Percentiles rank a stretch among this genome's conserved stretches.
These are phyloP conservation scores for Xylaria sp. DNA, from an alignment of 2,329 filamentous ascomycete species.

Conservation along the genomic window DNA sequence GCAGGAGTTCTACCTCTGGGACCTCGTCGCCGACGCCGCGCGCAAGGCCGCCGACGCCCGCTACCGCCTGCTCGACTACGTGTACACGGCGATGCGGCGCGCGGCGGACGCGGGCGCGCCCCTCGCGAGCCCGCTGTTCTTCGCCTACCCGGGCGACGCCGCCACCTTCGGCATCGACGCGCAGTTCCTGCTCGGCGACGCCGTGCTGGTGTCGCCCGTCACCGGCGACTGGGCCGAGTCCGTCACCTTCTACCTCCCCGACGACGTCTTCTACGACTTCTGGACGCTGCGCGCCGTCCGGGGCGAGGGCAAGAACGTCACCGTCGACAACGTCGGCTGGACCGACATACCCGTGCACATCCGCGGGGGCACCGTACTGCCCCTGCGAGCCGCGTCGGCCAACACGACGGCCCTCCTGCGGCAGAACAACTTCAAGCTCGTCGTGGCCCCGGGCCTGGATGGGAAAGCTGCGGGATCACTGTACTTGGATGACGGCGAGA, in stretches of 20 bases:
- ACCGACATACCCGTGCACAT: constrained; percentile 63
- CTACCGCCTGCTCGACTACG: constrained; percentile 81
- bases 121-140: constrained; percentile 71
- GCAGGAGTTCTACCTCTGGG: constrained; percentile 68
- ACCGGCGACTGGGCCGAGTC: constrained; percentile 46
- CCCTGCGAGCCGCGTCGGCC: constrained; percentile 52
- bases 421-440: constrained; percentile 49
- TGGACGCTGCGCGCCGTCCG: constrained; percentile 27
- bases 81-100: constrained; percentile 71
- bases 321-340: constrained; percentile 27
- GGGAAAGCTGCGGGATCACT: constrained; percentile 51
- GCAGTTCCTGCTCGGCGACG: constrained; percentile 55
- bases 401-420: constrained; percentile 55
- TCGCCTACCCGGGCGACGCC: constrained; percentile 62
- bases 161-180: constrained; percentile 49
- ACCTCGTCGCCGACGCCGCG: constrained; percentile 63
- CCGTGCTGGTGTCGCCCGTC: constrained; percentile 53
- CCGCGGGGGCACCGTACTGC: constrained; percentile 63
- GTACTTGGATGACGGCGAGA: constrained; percentile 54
- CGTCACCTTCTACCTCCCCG: constrained; percentile 53
- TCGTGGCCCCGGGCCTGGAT: constrained; percentile 52
- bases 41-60: constrained; percentile 70
- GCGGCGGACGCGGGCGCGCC: constrained; percentile 65
- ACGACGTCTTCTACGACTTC: constrained; percentile 55
- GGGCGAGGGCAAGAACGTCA: constrained; percentile 28